These are phyloP conservation scores for Nitzschia palea DNA, from an alignment of 108 stramenopile species.

Conservation along the genomic window DNA sequence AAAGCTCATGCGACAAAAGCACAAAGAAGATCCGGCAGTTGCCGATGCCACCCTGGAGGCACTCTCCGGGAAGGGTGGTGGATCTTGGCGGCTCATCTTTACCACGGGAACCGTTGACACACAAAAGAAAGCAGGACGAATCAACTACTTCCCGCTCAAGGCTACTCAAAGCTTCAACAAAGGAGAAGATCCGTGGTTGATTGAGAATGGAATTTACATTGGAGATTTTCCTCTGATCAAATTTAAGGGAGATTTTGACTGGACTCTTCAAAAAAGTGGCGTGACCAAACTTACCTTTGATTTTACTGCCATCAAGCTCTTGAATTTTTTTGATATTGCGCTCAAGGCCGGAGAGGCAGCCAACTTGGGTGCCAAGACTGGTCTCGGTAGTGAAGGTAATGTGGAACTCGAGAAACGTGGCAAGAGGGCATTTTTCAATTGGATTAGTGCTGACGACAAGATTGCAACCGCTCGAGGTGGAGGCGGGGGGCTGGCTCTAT, in stretches of 20 bases:
- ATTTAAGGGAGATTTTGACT: conserved; percentile 82
- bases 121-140: conserved; percentile 64
- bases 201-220: conserved; percentile 86
- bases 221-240: conserved; percentile 74
- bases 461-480: conserved; percentile 93
- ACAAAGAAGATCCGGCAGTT: conserved; percentile 44
- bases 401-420: conserved; percentile 67
- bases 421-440: conserved; percentile 85
- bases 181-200: conserved; percentile 45
- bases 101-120: conserved; percentile 88
- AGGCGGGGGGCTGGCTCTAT: conserved; percentile 90
- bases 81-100: conserved; percentile 87
- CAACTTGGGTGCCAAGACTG: conserved; percentile 66
- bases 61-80: conserved; percentile 23
- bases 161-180: conserved; percentile 79
- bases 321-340: conserved; percentile 29
- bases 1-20: conserved; percentile 62
- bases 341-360: conserved; percentile 46
- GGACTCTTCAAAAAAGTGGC: conserved; percentile 42
- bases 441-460: conserved; percentile 85
- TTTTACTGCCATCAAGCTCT: conserved; percentile 66
- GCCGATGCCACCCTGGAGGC: conserved; percentile 20
- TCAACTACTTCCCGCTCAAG: conserved; percentile 93
- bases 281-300: conserved; percentile 80
- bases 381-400: conserved; percentile 82